phyloP scores from a whole-genome alignment of 345 rosid genomes.

The Euphorbia peplus region DNA sequence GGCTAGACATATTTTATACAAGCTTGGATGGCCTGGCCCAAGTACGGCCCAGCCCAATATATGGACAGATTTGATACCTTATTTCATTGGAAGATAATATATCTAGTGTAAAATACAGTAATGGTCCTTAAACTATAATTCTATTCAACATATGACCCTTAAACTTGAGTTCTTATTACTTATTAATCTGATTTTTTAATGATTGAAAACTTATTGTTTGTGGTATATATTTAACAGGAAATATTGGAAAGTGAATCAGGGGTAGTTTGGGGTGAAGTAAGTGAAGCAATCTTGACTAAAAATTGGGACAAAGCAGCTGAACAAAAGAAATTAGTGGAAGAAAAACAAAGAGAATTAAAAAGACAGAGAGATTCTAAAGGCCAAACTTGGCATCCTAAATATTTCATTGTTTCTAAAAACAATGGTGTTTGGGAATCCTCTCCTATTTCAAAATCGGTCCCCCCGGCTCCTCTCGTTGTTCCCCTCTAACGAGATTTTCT shows the following conservation, averaged over 20 bases:
- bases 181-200: too few relatives aligned
- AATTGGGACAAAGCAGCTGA: constrained; percentile 76
- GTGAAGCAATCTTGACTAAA: constrained; percentile 46
- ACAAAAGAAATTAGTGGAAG: constrained; percentile 49
- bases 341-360: constrained; percentile 44
- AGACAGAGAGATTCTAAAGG: constrained; percentile 46
- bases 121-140: too few relatives aligned
- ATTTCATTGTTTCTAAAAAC: constrained; percentile 44
- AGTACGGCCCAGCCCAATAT: too few relatives aligned
- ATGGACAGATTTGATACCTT: too few relatives aligned
- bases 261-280: constrained; percentile 66
- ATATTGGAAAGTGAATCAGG: constrained; percentile 59
- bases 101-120: too few relatives aligned
- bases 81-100: too few relatives aligned
- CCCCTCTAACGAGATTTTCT: neutral
- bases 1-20: too few relatives aligned
- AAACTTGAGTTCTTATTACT: too few relatives aligned
- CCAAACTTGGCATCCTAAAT: constrained; percentile 61
- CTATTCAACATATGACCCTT: too few relatives aligned
- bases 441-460: constrained; percentile 40
- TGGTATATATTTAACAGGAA: constrained; percentile 36
- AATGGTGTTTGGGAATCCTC: constrained; percentile 60
- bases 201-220: too few relatives aligned
- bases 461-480: constrained; percentile 13
- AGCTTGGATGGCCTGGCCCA: too few relatives aligned